These are phyloP conservation scores for Hymenoscyphus occultus DNA, from an alignment of 2,329 filamentous ascomycete genomes.

Conservation along the genomic window DNA sequence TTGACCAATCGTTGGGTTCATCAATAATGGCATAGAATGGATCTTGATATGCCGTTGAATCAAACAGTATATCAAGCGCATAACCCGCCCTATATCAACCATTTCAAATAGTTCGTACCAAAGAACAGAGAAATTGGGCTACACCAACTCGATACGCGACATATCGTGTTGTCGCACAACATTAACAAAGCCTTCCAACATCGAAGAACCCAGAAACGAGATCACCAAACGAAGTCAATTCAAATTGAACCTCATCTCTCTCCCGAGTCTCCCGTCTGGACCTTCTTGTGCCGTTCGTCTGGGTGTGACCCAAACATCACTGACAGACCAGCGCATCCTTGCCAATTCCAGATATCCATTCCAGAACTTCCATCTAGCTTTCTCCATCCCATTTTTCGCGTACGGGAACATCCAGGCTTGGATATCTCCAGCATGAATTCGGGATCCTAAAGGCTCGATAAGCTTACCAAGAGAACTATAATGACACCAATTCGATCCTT, in stretches of 20 bases:
- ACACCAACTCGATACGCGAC: neutral
- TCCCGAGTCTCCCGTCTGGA: neutral
- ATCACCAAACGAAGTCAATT: neutral
- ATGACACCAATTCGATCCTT: neutral
- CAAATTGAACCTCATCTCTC: neutral
- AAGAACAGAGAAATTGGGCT: neutral
- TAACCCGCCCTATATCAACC: neutral
- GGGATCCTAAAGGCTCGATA: neutral
- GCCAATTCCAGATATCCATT: neutral
- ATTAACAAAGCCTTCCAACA: neutral
- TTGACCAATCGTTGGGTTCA: neutral
- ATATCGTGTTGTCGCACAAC: neutral
- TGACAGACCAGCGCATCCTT: slow-evolving; percentile 1
- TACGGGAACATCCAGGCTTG: neutral
- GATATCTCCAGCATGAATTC: neutral
- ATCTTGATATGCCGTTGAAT: slow-evolving; percentile 1
- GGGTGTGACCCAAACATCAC: neutral
- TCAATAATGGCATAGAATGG: slow-evolving; percentile 2
- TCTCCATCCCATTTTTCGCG: neutral
- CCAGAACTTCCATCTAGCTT: neutral
- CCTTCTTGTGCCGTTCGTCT: neutral
- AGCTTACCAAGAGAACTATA: neutral
- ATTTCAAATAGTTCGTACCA: neutral
- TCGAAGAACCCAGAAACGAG: neutral
- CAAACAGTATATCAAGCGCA: neutral